Conservation (phyloP, 371 early-diverging fungal genomes). For the Amoeboaphelidium protococcarum region DNA sequence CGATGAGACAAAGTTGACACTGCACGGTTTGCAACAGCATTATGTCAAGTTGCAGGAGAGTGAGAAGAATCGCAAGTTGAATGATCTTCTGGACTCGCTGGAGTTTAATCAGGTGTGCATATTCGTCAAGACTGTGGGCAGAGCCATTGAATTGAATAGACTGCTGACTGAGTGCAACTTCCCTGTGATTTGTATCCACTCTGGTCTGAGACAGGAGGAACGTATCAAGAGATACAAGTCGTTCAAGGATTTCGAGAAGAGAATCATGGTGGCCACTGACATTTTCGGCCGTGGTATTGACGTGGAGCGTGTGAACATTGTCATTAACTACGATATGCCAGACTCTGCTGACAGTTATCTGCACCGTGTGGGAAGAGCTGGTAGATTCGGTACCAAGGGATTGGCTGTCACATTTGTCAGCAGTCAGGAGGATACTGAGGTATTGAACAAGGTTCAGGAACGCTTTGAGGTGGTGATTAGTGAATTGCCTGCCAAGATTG, state of each 20-base stretch:
- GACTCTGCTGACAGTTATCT: conserved; percentile 79
- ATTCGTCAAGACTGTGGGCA: conserved; percentile 79
- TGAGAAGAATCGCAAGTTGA: conserved; percentile 77
- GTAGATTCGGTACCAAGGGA: conserved; percentile 98
- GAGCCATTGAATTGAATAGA: conserved; percentile 65
- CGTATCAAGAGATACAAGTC: conserved; percentile 69
- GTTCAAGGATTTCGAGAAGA: conserved; percentile 80
- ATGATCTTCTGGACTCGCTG: conserved; percentile 66
- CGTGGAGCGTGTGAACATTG: conserved; percentile 94
- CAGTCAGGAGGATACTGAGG: conserved; percentile 48
- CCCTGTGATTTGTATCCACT: conserved; percentile 82
- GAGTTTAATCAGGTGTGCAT: conserved; percentile 90
- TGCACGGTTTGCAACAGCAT: conserved; percentile 90
- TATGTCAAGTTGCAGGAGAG: conserved; percentile 59
- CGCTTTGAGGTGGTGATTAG: conserved; percentile 86
- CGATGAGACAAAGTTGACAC: conserved; percentile 89
- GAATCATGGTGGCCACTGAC: conserved; percentile 95
- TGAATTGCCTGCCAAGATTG: conserved; percentile 16
- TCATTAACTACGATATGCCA: conserved; percentile 98
- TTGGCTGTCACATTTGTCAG: conserved; percentile 90
- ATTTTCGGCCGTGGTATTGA: conserved; percentile 98
- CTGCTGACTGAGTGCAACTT: conserved; percentile 66
- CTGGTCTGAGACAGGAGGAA: conserved; percentile 63
- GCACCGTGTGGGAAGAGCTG: conserved; percentile 96
- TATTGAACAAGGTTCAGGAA: conserved; percentile 70